Evolutionary conservation across 441 rosid species (phyloP).

Genomic region (Mallotus japonicus): DNA sequence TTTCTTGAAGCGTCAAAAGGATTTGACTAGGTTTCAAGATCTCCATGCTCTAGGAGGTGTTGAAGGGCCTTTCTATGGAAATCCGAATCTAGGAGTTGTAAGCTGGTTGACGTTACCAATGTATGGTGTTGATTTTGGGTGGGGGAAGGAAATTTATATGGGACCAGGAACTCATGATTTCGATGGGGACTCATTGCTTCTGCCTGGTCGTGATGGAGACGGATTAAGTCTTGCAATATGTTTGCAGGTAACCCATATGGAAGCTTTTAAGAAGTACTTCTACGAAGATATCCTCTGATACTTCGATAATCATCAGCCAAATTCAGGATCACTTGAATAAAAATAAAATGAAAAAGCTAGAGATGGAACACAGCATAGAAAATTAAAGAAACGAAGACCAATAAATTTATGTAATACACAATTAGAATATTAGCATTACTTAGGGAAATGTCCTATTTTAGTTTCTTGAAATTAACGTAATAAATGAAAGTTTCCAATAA

Average conservation of each 20-base stretch:
- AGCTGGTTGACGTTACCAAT: constrained; percentile 61
- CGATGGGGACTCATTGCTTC: constrained; percentile 48
- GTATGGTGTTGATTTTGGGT: constrained; percentile 55
- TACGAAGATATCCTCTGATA: constrained; percentile 39
- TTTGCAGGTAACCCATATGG: constrained; percentile 47
- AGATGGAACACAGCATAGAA: no score
- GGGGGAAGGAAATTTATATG: constrained; percentile 57
- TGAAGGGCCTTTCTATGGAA: constrained; percentile 52
- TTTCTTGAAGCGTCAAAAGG: constrained; percentile 44
- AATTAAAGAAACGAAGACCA: no score
- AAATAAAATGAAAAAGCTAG: no score
- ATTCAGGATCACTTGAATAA: no score
- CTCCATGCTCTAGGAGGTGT: constrained; percentile 40
- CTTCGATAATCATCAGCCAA: no score
- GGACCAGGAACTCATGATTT: constrained; percentile 54
- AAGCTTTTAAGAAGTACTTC: constrained; percentile 47
- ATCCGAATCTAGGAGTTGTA: constrained; percentile 59
- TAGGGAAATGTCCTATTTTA: no score
- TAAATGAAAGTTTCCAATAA: no score
- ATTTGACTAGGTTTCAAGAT: constrained; percentile 50
- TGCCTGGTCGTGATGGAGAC: constrained; percentile 38
- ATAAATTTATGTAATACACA: no score
- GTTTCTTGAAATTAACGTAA: no score
- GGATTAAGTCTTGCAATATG: constrained; percentile 41
- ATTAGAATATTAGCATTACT: no score